Conservation (phyloP, 177 flowering plant genomes). For the Vitis hybrid region DNA sequence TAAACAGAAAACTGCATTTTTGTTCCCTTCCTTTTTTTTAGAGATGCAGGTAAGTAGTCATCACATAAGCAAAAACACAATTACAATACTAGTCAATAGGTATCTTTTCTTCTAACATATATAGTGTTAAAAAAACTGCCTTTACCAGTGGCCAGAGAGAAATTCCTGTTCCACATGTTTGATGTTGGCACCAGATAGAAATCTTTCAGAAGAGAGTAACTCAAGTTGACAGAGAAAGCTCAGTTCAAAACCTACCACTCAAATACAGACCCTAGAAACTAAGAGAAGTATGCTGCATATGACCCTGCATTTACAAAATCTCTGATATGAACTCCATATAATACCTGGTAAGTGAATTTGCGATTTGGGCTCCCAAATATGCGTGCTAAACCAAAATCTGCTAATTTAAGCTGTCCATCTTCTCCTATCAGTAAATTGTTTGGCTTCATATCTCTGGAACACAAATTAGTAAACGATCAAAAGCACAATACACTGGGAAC, state of each 20-base stretch:
- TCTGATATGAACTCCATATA: not conserved
- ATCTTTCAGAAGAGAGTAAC: not conserved
- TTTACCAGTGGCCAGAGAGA: not conserved
- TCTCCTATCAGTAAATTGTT: constrained; percentile 6
- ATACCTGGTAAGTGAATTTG: constrained; percentile 6
- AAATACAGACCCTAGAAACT: not conserved
- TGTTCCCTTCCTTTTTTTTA: too few species aligned
- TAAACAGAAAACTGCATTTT: not conserved
- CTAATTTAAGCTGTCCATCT: constrained; percentile 4
- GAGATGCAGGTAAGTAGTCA: too few species aligned
- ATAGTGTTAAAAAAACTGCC: not conserved
- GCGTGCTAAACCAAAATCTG: constrained; percentile 4
- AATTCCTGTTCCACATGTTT: not conserved
- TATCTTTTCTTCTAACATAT: not conserved
- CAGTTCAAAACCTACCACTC: not conserved
- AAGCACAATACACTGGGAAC: not conserved
- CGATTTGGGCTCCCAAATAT: constrained; percentile 8
- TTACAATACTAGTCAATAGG: too few species aligned
- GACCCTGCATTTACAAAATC: not conserved
- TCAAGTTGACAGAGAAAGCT: not conserved
- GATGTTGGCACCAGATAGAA: not conserved
- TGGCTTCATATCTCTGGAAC: constrained; percentile 8
- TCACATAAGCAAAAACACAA: too few species aligned
- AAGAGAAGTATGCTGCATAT: not conserved
- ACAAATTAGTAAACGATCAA: not conserved